These are phyloP conservation scores for Fusarium miscanthi DNA, from an alignment of 2,329 filamentous ascomycete genomes.

Conservation along the genomic window DNA sequence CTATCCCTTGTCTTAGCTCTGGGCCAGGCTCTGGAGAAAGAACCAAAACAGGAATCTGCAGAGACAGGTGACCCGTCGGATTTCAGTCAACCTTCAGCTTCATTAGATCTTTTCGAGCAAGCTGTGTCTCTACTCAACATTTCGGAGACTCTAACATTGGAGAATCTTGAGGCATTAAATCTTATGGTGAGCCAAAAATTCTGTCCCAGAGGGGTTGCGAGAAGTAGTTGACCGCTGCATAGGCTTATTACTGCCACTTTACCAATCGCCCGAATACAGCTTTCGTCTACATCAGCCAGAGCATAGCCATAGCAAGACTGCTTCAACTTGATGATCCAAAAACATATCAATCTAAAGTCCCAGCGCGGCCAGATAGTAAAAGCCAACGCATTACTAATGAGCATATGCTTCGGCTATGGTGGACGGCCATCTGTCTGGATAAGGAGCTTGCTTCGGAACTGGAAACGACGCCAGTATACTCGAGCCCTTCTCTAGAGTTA, in stretches of 20 bases:
- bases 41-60: background rate
- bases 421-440: background rate
- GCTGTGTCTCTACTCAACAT: background rate
- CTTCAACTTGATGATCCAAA: background rate
- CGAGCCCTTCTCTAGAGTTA: accelerated
- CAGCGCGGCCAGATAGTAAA: accelerated
- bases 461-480: background rate
- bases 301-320: background rate
- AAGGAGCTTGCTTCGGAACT: background rate
- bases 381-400: accelerated
- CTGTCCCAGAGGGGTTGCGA: background rate
- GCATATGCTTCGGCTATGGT: background rate
- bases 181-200: background rate
- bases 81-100: too few species aligned
- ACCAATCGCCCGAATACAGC: background rate
- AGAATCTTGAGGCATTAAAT: background rate
- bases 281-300: background rate
- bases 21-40: background rate
- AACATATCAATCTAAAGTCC: accelerated
- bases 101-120: background rate
- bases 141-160: background rate
- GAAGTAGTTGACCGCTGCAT: background rate
- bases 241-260: background rate
- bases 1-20: background rate
- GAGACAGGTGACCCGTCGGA: background rate